These are phyloP conservation scores for Lactarius psammicola DNA, from an alignment of 768 basidiomycete species.

Conservation along the genomic window DNA sequence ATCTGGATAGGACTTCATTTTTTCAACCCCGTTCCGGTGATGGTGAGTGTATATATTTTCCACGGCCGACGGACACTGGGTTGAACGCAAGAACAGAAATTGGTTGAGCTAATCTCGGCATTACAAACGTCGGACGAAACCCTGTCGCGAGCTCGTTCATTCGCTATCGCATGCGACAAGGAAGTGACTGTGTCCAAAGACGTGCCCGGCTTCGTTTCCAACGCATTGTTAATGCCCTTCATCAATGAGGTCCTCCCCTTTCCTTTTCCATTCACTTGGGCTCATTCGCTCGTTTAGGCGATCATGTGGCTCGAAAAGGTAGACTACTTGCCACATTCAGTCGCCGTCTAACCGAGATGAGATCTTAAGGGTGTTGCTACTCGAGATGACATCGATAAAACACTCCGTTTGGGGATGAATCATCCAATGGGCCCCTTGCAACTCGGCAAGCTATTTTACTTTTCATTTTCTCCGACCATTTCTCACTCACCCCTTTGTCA, in stretches of 20 bases:
- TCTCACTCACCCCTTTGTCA: background rate
- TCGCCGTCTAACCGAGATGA: background rate
- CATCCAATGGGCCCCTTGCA: slow-evolving; percentile 95
- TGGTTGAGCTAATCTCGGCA: slow-evolving; percentile 93
- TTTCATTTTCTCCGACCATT: background rate
- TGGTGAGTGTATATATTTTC: slow-evolving; percentile 54
- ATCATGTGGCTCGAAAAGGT: slow-evolving; percentile 93
- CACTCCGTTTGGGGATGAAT: slow-evolving; percentile 89
- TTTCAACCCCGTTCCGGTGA: slow-evolving; percentile 96
- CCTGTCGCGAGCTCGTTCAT: slow-evolving; percentile 70
- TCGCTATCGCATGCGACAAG: slow-evolving; percentile 89
- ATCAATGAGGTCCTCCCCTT: slow-evolving; percentile 73
- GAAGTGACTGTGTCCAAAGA: slow-evolving; percentile 91
- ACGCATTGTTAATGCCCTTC: slow-evolving; percentile 94
- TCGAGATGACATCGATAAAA: slow-evolving; percentile 93
- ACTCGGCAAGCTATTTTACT: slow-evolving; percentile 50
- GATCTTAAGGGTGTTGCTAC: slow-evolving; percentile 65
- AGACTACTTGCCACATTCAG: background rate
- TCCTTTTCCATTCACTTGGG: background rate
- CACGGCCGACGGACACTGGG: background rate
- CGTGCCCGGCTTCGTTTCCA: slow-evolving; percentile 94
- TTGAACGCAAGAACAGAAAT: slow-evolving; percentile 47
- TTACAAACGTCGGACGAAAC: slow-evolving; percentile 84
- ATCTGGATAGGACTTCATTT: slow-evolving; percentile 71
- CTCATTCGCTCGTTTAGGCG: slow-evolving; percentile 49